Percentiles rank a stretch among this genome's conserved stretches.
Evolutionary conservation across 1,284 basidiomycete genomes (phyloP).

Genomic region (Porphyrellus sp.): DNA sequence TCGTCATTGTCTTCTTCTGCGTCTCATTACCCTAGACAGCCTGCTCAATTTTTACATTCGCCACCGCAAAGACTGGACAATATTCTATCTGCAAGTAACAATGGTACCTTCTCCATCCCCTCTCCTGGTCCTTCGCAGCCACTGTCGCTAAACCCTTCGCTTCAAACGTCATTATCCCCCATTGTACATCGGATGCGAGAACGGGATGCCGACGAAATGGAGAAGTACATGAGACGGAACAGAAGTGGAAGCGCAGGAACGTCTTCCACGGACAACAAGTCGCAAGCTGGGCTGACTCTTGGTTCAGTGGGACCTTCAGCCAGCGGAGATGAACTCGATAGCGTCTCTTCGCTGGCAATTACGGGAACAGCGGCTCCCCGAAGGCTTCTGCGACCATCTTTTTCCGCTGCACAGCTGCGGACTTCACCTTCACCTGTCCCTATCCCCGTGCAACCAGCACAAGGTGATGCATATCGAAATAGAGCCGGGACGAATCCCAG

Average conservation of each 20-base stretch:
- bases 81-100: slow-evolving; percentile 41
- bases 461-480: slow-evolving; percentile 48
- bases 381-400: slow-evolving; percentile 61
- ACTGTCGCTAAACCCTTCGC: slow-evolving; percentile 36
- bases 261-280: slow-evolving; percentile 65
- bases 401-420: slow-evolving; percentile 72
- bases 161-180: slow-evolving; percentile 54
- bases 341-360: slow-evolving; percentile 44
- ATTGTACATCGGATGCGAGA: slow-evolving; percentile 75
- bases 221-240: slow-evolving; percentile 75
- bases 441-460: slow-evolving; percentile 35
- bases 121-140: slow-evolving; percentile 44
- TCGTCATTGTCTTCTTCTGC: slow-evolving; percentile 47
- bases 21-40: slow-evolving; percentile 49
- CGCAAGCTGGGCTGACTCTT: slow-evolving; percentile 49
- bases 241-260: slow-evolving; percentile 73
- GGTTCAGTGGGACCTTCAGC: slow-evolving; percentile 48
- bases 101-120: slow-evolving; percentile 44
- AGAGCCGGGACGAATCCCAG: slow-evolving; percentile 68
- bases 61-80: slow-evolving; percentile 37
- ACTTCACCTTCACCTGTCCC: slow-evolving; percentile 42
- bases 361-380: slow-evolving; percentile 59
- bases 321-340: slow-evolving; percentile 52
- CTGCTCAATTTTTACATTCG: slow-evolving; percentile 47
- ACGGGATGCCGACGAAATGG: slow-evolving; percentile 78